phyloP scores from a whole-genome alignment of 345 rosid genomes.

The Zanthoxylum bungeanum region DNA sequence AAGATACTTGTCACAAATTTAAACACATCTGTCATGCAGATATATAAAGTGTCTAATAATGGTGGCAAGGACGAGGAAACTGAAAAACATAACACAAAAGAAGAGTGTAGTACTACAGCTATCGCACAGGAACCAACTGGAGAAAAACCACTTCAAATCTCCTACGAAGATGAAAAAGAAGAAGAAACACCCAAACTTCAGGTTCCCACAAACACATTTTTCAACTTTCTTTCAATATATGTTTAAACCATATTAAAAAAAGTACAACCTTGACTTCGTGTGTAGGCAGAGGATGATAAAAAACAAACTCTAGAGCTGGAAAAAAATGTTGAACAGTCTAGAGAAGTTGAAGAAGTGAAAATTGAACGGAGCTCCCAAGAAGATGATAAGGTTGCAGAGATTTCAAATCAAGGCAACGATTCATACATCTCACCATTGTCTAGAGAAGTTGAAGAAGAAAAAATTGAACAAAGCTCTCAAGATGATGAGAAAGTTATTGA shows the following conservation, averaged over 20 bases:
- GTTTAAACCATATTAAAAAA: constrained; percentile 1
- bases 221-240: background rate
- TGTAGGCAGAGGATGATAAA: constrained; percentile 26
- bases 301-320: constrained; percentile 8
- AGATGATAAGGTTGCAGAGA: background rate
- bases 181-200: too few species aligned
- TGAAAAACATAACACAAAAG: constrained; percentile 13
- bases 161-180: too few species aligned
- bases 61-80: constrained; percentile 1
- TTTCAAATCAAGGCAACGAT: constrained; percentile 13
- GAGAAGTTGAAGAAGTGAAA: constrained; percentile 7
- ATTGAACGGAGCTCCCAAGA: background rate
- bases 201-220: background rate
- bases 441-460: background rate
- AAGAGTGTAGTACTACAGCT: constrained; percentile 15
- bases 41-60: background rate
- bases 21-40: constrained; percentile 21
- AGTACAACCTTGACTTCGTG: constrained; percentile 9
- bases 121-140: constrained; percentile 16
- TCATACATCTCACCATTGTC: background rate
- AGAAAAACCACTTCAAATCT: too few species aligned
- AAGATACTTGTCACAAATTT: background rate
- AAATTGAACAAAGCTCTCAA: background rate
- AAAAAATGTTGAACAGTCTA: background rate
- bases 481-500: background rate